These are phyloP conservation scores for Zygosaccharomyces bisporus DNA, from an alignment of 805 yeast species.

Conservation along the genomic window DNA sequence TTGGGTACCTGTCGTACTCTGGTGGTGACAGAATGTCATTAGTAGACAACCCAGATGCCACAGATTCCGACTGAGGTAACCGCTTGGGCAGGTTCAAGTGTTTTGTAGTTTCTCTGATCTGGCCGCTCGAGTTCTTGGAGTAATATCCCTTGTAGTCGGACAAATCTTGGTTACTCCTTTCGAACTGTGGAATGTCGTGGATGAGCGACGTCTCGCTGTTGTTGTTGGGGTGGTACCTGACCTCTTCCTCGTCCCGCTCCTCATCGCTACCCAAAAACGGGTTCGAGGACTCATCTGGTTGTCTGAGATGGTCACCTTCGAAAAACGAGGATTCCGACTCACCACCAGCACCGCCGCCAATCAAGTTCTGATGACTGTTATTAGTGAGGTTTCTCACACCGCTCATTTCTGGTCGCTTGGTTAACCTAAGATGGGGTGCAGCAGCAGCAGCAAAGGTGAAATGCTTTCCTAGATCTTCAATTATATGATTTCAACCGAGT, in stretches of 20 bases:
- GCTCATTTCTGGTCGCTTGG: slow-evolving; percentile 8
- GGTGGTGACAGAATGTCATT: slow-evolving; percentile 42
- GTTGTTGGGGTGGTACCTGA: slow-evolving; percentile 5
- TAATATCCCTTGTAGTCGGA: slow-evolving; percentile 35
- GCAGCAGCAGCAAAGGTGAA: not conserved
- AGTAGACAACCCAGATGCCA: slow-evolving; percentile 15
- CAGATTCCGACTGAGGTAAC: slow-evolving; percentile 19
- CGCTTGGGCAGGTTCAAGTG: slow-evolving; percentile 11
- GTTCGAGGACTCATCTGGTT: slow-evolving; percentile 3
- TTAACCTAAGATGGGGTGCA: not conserved
- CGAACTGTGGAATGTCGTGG: slow-evolving; percentile 4
- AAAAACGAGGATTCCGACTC: slow-evolving; percentile 1
- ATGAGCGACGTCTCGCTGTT: slow-evolving; percentile 14
- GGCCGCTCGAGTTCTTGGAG: slow-evolving; percentile 20
- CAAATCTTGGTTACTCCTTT: slow-evolving; percentile 10
- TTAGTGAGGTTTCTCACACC: slow-evolving; percentile 26
- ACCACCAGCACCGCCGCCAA: slow-evolving; percentile 9
- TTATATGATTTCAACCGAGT: not conserved
- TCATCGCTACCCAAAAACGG: slow-evolving; percentile 20
- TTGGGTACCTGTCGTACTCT: slow-evolving; percentile 67
- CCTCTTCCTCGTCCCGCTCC: slow-evolving; percentile 10
- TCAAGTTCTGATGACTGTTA: slow-evolving; percentile 13
- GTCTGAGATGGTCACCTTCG: not conserved
- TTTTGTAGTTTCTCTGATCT: not conserved
- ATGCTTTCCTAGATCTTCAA: not conserved